Conservation (phyloP, 1,284 basidiomycete genomes). For the Coniophora puteana region DNA sequence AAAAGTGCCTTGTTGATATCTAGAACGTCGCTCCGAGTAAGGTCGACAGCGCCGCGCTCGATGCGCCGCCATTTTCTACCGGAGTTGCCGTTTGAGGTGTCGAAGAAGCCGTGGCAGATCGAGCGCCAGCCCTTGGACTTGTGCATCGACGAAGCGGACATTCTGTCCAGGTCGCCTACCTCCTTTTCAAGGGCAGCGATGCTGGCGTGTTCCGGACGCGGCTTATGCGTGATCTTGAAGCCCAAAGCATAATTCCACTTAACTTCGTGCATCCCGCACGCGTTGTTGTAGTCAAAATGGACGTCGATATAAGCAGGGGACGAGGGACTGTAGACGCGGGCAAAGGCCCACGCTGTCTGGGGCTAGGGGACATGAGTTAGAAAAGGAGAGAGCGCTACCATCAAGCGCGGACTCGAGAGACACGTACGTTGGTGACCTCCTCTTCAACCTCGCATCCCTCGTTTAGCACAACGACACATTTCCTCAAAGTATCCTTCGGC, state of each 20-base stretch:
- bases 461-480: conserved; percentile 10
- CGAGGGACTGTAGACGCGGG: conserved; percentile 10
- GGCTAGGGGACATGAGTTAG: conserved; percentile 6
- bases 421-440: conserved; percentile 3
- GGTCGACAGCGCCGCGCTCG: conserved; percentile 8
- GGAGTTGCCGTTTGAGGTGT: conserved; percentile 6
- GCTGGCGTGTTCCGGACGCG: neutral
- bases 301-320: conserved; percentile 13
- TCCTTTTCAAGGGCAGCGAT: neutral
- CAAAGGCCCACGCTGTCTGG: conserved; percentile 7
- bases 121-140: conserved; percentile 11
- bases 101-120: conserved; percentile 15
- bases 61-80: conserved; percentile 4
- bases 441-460: conserved; percentile 1
- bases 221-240: conserved; percentile 7
- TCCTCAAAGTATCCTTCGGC: conserved; percentile 5
- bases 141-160: conserved; percentile 5
- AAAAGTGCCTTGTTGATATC: conserved; percentile 11
- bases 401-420: neutral
- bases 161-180: neutral
- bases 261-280: neutral
- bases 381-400: too few relatives aligned
- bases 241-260: conserved; percentile 16
- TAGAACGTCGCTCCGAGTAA: conserved; percentile 5
- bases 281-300: conserved; percentile 13